Evolutionary conservation across 768 basidiomycete genomes (phyloP).

Genomic region (Boletus sp.): DNA sequence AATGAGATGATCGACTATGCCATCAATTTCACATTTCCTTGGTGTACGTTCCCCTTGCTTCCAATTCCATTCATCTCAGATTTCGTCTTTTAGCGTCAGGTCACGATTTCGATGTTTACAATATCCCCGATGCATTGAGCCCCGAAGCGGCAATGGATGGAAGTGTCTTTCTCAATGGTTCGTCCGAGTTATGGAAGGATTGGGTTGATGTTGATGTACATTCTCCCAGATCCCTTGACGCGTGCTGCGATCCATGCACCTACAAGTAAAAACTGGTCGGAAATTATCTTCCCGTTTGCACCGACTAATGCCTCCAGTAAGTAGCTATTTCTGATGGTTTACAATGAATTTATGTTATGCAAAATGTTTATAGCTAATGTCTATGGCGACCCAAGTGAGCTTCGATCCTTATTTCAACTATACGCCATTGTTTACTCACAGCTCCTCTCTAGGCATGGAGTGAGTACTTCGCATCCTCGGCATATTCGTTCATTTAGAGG

Average conservation of each 20-base stretch:
- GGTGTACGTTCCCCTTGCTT: constrained; percentile 35
- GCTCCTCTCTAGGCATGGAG: constrained; percentile 30
- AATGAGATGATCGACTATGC: constrained; percentile 69
- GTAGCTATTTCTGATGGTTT: background rate
- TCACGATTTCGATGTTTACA: constrained; percentile 43
- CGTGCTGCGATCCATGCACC: constrained; percentile 67
- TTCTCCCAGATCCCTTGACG: constrained; percentile 44
- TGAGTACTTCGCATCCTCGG: constrained; percentile 17
- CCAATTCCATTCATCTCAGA: background rate
- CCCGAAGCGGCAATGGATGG: constrained; percentile 50
- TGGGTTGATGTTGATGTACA: constrained; percentile 35
- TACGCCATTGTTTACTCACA: background rate
- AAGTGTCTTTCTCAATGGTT: constrained; percentile 55
- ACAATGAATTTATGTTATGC: background rate
- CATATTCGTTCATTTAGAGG: background rate
- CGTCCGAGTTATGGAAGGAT: constrained; percentile 44
- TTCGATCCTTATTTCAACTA: background rate
- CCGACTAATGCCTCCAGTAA: constrained; percentile 5
- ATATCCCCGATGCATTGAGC: constrained; percentile 42
- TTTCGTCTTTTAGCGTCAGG: constrained; percentile 12
- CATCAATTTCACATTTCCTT: constrained; percentile 65
- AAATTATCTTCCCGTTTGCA: constrained; percentile 25
- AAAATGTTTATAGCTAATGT: constrained; percentile 1
- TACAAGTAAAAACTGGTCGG: constrained; percentile 51
- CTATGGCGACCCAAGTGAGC: constrained; percentile 34